These are phyloP conservation scores for Solanum appendiculatum DNA, from an alignment of 257 asterid species.

Conservation along the genomic window DNA sequence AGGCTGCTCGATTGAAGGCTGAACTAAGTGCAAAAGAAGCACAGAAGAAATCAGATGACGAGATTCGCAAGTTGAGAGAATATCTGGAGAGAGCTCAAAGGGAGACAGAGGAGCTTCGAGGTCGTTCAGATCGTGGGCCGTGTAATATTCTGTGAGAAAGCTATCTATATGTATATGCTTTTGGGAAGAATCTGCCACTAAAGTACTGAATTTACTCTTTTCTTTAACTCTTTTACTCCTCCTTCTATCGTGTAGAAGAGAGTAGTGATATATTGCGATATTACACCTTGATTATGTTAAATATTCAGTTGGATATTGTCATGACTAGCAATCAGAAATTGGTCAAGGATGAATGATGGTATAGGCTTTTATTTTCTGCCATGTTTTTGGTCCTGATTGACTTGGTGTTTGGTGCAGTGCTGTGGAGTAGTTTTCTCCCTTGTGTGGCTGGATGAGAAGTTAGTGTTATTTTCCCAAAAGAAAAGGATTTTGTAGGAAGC, in stretches of 20 bases:
- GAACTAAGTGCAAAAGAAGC: constrained; percentile 14
- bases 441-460: not conserved
- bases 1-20: constrained; percentile 14
- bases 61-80: constrained; percentile 42
- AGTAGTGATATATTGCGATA: too few relatives aligned
- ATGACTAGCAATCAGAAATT: not conserved
- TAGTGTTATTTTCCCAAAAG: not conserved
- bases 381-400: not conserved
- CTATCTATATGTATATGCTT: not conserved
- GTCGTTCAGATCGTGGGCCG: constrained; percentile 25
- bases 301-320: not conserved
- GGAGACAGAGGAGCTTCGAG: constrained; percentile 42
- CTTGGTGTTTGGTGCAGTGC: not conserved
- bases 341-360: not conserved
- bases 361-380: not conserved
- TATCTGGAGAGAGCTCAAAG: constrained; percentile 39
- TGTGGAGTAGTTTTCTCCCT: not conserved
- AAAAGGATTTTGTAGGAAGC: not conserved
- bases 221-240: not conserved
- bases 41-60: constrained; percentile 19
- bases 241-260: not conserved
- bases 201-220: not conserved
- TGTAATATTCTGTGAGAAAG: constrained; percentile 1
- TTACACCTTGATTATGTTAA: not conserved
- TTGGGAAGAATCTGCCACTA: not conserved